Evolutionary conservation across 2,329 filamentous ascomycete genomes (phyloP), one percentile per base, ranked within the genome.

Genomic region (Alternaria triticimaculans): DNA sequence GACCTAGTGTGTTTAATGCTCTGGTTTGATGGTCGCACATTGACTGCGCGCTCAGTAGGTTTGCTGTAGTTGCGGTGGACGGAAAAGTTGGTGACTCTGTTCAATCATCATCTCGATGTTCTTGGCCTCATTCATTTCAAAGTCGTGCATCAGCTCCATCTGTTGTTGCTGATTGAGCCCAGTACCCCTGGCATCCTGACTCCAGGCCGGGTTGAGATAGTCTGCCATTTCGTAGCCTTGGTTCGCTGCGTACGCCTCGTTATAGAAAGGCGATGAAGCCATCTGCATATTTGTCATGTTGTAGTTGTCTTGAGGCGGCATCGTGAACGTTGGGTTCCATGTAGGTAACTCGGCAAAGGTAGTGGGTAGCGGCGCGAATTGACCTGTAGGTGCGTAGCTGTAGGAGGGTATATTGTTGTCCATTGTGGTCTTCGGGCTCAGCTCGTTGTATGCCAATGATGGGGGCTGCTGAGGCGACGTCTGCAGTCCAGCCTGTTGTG

Each of bases 111-210:
- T 72, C 61, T 82, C 78, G 18, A 82, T 78, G 63, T 80, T 79
- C 56, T 76, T 73, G 1, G 76, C 77, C 21, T 80, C 80, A 54
- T 80, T 79, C 46, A 76, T 91, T 78, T 96, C 92, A 33, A 97
- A 85, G 53, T 89, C 89, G 59, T 90, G 88, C 91, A 96, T 93
- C 41, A 97, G 83, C 82, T 97, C 92, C 66, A 90, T 82, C 80
- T 96, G 93, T 79, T 96, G 92, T 73, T 93, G 88, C 67, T 94
- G 90, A 63, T 89, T 94, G 30, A 96, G 83, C 63, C 85, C 85
- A 23, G 73, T 72, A 5, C 73, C 73, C 53, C 78, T 65, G 8
- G 71, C 66, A 30, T 76, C 73, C 44, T 73, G 68, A 48, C 86
- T 92, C 68, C 89, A 93, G 72, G 88, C 88, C 63, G 85, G 87